Conservation (phyloP, 2,329 filamentous ascomycete species). For the Botryotinia globosa region DNA sequence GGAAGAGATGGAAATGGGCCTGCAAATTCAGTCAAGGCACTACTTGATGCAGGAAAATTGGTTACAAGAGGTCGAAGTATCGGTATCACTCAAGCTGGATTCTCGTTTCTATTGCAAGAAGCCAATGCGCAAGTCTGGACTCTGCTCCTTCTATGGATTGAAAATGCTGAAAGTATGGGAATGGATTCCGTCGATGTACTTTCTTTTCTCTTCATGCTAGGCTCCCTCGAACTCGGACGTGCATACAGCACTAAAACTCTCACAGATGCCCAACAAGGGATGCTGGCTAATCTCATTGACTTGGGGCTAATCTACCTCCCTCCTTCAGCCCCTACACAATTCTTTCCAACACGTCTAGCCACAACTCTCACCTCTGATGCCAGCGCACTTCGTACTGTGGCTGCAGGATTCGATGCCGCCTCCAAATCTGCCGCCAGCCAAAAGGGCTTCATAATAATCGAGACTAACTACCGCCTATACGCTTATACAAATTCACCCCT, state of each 20-base stretch:
- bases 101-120: conserved; percentile 91
- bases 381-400: conserved; percentile 66
- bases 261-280: conserved; percentile 76
- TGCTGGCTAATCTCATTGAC: conserved; percentile 86
- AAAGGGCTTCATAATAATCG: conserved; percentile 87
- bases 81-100: conserved; percentile 87
- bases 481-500: conserved; percentile 93
- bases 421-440: conserved; percentile 47
- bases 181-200: conserved; percentile 93
- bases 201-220: conserved; percentile 92
- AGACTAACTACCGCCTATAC: conserved; percentile 97
- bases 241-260: conserved; percentile 86
- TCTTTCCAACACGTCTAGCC: conserved; percentile 89
- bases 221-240: conserved; percentile 85
- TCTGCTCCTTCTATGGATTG: conserved; percentile 86
- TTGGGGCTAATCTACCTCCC: conserved; percentile 86
- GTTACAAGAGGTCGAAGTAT: conserved; percentile 63
- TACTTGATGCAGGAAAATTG: conserved; percentile 76
- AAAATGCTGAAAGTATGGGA: conserved; percentile 64
- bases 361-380: conserved; percentile 82
- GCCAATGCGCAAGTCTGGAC: conserved; percentile 98
- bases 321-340: conserved; percentile 56
- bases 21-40: conserved; percentile 76
- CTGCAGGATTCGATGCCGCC: conserved; percentile 66
- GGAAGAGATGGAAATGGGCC: conserved; percentile 51